These are phyloP conservation scores for Suhomyces choctaworum DNA, from an alignment of 1,139 yeast species.

Conservation along the genomic window DNA sequence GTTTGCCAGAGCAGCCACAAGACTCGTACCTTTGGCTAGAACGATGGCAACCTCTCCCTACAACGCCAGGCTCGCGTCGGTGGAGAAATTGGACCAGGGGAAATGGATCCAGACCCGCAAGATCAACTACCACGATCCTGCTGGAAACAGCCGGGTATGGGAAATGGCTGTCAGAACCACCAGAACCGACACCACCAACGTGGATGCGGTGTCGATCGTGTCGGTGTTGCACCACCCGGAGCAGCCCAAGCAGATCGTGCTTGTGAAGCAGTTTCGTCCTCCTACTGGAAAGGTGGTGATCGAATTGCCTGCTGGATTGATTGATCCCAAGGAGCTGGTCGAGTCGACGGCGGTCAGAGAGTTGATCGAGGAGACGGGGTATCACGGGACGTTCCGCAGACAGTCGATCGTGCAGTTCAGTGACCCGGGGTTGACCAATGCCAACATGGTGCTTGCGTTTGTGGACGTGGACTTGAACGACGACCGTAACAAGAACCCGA, in stretches of 20 bases:
- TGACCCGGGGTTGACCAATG: conserved; percentile 95
- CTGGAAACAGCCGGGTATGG: conserved; percentile 72
- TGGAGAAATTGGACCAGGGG: conserved; percentile 33
- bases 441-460: conserved; percentile 78
- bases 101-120: conserved; percentile 54
- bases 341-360: conserved; percentile 86
- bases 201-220: conserved; percentile 88
- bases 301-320: conserved; percentile 93
- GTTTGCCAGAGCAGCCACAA: neutral
- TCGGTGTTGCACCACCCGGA: conserved; percentile 60
- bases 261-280: conserved; percentile 90
- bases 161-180: conserved; percentile 89
- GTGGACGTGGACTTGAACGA: conserved; percentile 73
- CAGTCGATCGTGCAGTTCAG: conserved; percentile 57
- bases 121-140: conserved; percentile 69
- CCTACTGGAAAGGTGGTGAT: conserved; percentile 86
- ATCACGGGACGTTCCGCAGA: conserved; percentile 58
- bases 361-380: conserved; percentile 89
- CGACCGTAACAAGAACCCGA: conserved; percentile 66
- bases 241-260: conserved; percentile 52
- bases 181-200: conserved; percentile 60
- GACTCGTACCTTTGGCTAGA: conserved; percentile 3
- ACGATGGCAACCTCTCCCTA: conserved; percentile 34
- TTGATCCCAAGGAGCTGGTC: conserved; percentile 79
- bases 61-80: conserved; percentile 33